Base-by-base conservation (phyloP, 1,139 yeast species). In the Suhomyces ambrosiae region DNA sequence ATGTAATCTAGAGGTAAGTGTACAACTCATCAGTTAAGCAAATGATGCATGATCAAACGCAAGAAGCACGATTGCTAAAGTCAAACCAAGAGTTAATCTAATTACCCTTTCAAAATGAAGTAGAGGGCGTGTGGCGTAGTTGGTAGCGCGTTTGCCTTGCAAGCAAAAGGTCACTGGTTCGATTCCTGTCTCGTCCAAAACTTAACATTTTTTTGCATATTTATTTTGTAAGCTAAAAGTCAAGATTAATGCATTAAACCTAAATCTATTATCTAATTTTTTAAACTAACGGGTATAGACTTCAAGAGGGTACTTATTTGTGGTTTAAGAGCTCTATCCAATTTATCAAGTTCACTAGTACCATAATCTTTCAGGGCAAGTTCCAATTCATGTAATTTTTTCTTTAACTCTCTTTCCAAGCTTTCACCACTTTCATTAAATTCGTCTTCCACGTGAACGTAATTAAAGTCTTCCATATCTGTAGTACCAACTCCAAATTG, bases 41-140 rank as follows among this genome's bases (percentile, higher is more conserved):
- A n/a, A n/a, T n/a, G n/a, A n/a, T n/a, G n/a, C n/a, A n/a, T n/a
- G n/a, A n/a, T n/a, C n/a, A n/a, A n/a, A n/a, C n/a, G n/a, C n/a
- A n/a, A n/a, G n/a, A n/a, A n/a, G n/a, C n/a, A n/a, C n/a, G n/a
- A n/a, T n/a, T n/a, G n/a, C n/a, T n/a, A n/a, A n/a, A n/a, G n/a
- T n/a, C n/a, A n/a, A n/a, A n/a, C n/a, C n/a, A n/a, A n/a, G n/a
- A n/a, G n/a, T n/a, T n/a, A n/a, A n/a, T n/a, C n/a, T n/a, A n/a
- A n/a, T n/a, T n/a, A n/a, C n/a, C n/a, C n/a, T n/a, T n/a, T n/a
- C n/a, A n/a, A n/a, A n/a, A n/a, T n/a, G n/a, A n/a, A n/a, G n/a
- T n/a, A n/a, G n/a, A n/a, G 80, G 80, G 81, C 79, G 80, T 74
- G 80, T 76, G 80, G 82, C 80, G 80, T 71, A 76, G 82, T 74